phyloP scores from a whole-genome alignment of 768 basidiomycete genomes.

The Suillus variegatus region DNA sequence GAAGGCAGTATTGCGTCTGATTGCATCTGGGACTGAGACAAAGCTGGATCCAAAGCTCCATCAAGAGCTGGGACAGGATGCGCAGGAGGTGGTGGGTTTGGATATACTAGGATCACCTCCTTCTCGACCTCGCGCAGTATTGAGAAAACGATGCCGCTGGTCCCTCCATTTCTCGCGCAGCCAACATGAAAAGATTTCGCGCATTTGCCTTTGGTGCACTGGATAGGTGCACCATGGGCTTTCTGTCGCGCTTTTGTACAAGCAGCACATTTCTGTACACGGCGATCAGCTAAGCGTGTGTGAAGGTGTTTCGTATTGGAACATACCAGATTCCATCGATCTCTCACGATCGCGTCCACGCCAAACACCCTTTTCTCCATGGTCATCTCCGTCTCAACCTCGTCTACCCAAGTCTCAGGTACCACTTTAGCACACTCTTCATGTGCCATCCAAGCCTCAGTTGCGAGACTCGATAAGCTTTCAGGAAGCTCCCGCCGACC shows the following conservation, averaged over 20 bases:
- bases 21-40: background rate
- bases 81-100: conserved; percentile 9
- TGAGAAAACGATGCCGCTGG: conserved; percentile 56
- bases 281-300: background rate
- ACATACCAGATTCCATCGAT: conserved; percentile 89
- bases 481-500: conserved; percentile 54
- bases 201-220: conserved; percentile 95
- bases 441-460: conserved; percentile 72
- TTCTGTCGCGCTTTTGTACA: conserved; percentile 72
- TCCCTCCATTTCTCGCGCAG: conserved; percentile 69
- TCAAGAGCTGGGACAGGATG: conserved; percentile 5
- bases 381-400: conserved; percentile 42
- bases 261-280: conserved; percentile 82
- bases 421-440: conserved; percentile 77
- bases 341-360: conserved; percentile 85
- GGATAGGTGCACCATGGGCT: conserved; percentile 79
- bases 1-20: conserved; percentile 7
- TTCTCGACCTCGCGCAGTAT: conserved; percentile 76
- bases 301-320: background rate
- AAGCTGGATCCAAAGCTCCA: conserved; percentile 6
- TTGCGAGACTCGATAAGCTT: conserved; percentile 21
- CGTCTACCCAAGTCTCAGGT: conserved; percentile 92
- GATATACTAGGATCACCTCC: conserved; percentile 69
- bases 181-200: conserved; percentile 91
- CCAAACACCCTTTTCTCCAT: conserved; percentile 69